phyloP scores from a whole-genome alignment of 148 eudicot species.

The Rhododendron simsii region DNA sequence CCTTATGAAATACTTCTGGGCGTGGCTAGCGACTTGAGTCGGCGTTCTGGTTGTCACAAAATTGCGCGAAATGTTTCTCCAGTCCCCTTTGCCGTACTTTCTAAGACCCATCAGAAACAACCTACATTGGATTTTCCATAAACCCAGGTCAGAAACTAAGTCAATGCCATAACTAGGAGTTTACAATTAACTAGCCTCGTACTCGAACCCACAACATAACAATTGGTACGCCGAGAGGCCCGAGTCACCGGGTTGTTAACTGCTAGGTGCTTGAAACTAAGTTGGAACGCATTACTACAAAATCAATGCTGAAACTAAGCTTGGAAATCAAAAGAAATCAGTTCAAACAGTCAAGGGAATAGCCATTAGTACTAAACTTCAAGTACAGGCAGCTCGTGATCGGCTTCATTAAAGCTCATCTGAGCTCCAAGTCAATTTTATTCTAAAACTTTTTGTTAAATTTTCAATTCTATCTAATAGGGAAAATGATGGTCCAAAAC shows the following conservation, averaged over 20 bases:
- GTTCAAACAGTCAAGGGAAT: neutral
- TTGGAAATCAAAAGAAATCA: neutral
- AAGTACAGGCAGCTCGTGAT: neutral
- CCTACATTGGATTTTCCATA: constrained; percentile 31
- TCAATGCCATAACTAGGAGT: neutral
- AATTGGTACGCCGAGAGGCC: neutral
- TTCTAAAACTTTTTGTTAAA: neutral
- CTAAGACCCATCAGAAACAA: constrained; percentile 88
- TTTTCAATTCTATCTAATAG: neutral
- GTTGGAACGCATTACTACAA: neutral
- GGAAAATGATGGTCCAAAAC: no score
- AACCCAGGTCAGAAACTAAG: constrained; percentile 20
- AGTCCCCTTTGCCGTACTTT: constrained; percentile 97
- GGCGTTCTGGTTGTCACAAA: constrained; percentile 88
- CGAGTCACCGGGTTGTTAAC: neutral
- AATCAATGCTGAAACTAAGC: neutral
- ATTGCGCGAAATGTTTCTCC: constrained; percentile 96
- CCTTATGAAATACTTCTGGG: constrained; percentile 93
- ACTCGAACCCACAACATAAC: neutral
- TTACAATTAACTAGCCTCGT: neutral
- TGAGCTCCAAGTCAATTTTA: neutral
- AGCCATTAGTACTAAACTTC: neutral
- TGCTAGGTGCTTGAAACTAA: neutral
- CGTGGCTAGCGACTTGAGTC: constrained; percentile 99
- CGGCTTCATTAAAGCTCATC: neutral